These are phyloP conservation scores for Berberis vulgaris DNA, from an alignment of 164 flowering plant species.

Conservation along the genomic window DNA sequence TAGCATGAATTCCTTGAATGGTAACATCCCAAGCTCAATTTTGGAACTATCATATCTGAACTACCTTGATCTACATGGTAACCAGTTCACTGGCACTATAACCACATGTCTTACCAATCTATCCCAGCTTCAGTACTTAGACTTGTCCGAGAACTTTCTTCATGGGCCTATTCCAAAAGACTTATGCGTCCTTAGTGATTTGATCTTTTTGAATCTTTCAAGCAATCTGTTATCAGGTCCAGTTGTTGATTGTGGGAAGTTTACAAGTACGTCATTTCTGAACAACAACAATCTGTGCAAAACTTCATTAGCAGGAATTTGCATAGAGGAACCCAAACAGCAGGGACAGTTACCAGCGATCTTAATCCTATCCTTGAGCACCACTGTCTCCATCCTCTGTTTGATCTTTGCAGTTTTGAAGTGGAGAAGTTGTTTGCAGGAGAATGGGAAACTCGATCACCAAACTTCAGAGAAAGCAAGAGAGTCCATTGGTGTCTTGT, in stretches of 20 bases:
- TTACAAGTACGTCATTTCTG: conserved; percentile 3
- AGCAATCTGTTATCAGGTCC: conserved; percentile 6
- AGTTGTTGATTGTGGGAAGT: conserved; percentile 8
- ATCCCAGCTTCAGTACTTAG: conserved; percentile 13
- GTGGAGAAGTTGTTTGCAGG: background rate
- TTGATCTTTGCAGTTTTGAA: conserved; percentile 1
- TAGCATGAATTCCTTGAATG: conserved; percentile 6
- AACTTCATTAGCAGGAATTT: background rate
- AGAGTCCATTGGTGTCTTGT: background rate
- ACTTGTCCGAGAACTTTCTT: conserved; percentile 9
- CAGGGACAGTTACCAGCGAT: background rate
- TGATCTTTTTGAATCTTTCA: conserved; percentile 8
- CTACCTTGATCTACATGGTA: conserved; percentile 9
- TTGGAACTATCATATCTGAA: conserved; percentile 7
- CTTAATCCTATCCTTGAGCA: conserved; percentile 1
- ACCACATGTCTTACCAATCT: conserved; percentile 6
- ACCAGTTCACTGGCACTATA: conserved; percentile 10
- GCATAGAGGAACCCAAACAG: conserved; percentile 2
- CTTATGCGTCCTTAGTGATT: conserved; percentile 5
- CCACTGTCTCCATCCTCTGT: conserved; percentile 7
- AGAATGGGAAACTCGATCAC: background rate
- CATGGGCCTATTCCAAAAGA: conserved; percentile 7
- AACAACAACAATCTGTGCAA: conserved; percentile 5
- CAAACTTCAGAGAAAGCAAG: background rate
- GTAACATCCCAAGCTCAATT: conserved; percentile 12